phyloP scores from a whole-genome alignment of 2,329 filamentous ascomycete species.

The Zymoseptoria passerinii region DNA sequence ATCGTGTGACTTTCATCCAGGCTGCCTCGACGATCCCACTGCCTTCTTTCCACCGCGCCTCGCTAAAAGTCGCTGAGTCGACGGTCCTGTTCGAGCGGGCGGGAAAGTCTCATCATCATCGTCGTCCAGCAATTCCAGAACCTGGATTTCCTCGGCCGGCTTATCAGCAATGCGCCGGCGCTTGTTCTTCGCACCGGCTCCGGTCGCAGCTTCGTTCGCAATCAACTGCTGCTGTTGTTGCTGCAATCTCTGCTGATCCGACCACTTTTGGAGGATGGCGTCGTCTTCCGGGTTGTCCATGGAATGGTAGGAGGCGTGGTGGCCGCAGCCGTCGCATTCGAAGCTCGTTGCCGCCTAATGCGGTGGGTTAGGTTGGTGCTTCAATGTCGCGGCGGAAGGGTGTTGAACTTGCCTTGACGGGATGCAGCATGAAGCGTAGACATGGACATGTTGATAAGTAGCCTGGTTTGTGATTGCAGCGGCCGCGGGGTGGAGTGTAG shows the following conservation, averaged over 20 bases:
- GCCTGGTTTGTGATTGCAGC: slow-evolving; percentile 43
- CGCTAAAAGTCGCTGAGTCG: not conserved
- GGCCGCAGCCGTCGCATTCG: slow-evolving; percentile 48
- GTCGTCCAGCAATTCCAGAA: slow-evolving; percentile 14
- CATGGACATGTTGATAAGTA: slow-evolving; percentile 44
- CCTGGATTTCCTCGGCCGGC: slow-evolving; percentile 6
- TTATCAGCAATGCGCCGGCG: slow-evolving; percentile 18
- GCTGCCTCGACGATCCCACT: no score
- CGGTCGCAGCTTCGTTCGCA: slow-evolving; percentile 5
- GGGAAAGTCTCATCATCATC: not conserved
- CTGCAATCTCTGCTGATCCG: slow-evolving; percentile 27
- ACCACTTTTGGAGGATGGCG: slow-evolving; percentile 40
- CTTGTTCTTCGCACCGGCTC: slow-evolving; percentile 19
- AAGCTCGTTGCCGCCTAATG: slow-evolving; percentile 41
- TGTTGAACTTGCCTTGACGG: slow-evolving; percentile 39
- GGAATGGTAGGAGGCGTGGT: slow-evolving; percentile 48
- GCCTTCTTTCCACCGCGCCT: not conserved
- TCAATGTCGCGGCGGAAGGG: not conserved
- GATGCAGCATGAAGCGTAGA: slow-evolving; percentile 50
- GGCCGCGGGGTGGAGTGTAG: slow-evolving; percentile 43
- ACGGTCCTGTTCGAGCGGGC: no score
- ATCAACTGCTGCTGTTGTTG: not conserved
- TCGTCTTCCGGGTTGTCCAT: slow-evolving; percentile 46
- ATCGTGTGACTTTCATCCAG: no score
- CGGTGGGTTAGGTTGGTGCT: not conserved